Evolutionary conservation across 495 filamentous ascomycete species (phyloP), one percentile per base, ranked within the genome.

Genomic region (Bacidia rubella): DNA sequence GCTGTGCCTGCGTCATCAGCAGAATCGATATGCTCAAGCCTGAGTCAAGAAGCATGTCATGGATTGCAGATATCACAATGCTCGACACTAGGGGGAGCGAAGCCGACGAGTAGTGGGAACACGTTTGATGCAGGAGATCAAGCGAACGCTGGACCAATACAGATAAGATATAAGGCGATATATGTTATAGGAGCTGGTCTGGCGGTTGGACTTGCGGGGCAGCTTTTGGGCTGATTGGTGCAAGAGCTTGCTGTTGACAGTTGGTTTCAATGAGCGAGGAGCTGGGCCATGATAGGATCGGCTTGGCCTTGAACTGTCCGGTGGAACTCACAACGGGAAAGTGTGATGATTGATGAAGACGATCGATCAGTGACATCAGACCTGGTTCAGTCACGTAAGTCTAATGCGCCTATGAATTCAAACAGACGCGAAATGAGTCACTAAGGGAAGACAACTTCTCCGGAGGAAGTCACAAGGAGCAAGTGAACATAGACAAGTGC

Each of bases 11-110:
- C 65, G 1, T 63, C 73, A 5, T 71, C 72, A 35, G 82, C 82
- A 7, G 74, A 71, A 2, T 76, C 77, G 17, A 78, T 85, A 9
- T 89, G 85, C 64, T 75, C 74, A 15, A 83, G 77, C 55, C 65
- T 85, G 52, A 83, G 78, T 47, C 57, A 62, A 15, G 56, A 72
- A 53, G 81, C 79, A 27, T 84, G 81, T 52, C 76, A 78, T 59
- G 75, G 76, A 15, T 54, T 84, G 24, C 70, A 74, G 45, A 65
- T 76, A 35, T 66, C 62, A 2, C 74, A 78, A 51, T 85, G 81
- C 59, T 63, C 62, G n/a, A 56, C 60, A 0, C 68, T 66, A 47
- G 68, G 60, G 42, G 70, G 62, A 12, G 67, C 60, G 11, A 52
- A 29, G 26, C 47, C 54, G 38, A 56, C 61, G 10, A 63, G 61